Evolutionary conservation across 768 basidiomycete species (phyloP).

Genomic region (Podaxis sp.): DNA sequence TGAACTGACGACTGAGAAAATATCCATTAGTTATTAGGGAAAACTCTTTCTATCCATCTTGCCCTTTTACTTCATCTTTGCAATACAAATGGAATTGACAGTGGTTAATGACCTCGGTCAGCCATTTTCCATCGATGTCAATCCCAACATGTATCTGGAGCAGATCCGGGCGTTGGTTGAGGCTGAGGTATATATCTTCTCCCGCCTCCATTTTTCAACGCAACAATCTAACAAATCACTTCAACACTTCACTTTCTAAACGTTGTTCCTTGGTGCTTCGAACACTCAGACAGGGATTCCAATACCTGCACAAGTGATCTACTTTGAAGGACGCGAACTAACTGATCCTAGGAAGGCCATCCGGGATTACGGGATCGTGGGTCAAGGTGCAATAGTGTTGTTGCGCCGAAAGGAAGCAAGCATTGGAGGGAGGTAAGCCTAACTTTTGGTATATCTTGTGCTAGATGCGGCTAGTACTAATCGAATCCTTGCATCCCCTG

Average conservation of each 20-base stretch:
- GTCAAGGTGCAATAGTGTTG: conserved; percentile 60
- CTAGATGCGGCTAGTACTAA: not conserved
- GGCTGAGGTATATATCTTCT: conserved; percentile 70
- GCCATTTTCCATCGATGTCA: conserved; percentile 75
- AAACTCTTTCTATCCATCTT: no score
- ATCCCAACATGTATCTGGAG: conserved; percentile 87
- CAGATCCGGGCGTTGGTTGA: conserved; percentile 93
- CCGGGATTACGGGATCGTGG: conserved; percentile 54
- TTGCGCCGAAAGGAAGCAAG: conserved; percentile 55
- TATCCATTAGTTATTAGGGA: no score
- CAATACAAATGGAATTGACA: conserved; percentile 60
- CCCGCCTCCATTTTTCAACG: not conserved
- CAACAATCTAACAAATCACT: not conserved
- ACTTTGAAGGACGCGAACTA: conserved; percentile 66
- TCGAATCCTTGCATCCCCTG: not conserved
- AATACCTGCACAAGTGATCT: conserved; percentile 69
- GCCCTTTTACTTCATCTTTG: no score
- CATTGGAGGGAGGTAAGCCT: conserved; percentile 40
- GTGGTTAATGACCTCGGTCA: conserved; percentile 70
- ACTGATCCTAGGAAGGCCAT: conserved; percentile 70
- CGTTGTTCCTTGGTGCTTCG: not conserved
- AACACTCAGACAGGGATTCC: conserved; percentile 70
- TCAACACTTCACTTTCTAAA: not conserved
- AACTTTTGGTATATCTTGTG: not conserved
- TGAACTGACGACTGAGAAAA: no score